Conservation (phyloP, 805 yeast genomes). For the Kockiozyma suomiensis region DNA sequence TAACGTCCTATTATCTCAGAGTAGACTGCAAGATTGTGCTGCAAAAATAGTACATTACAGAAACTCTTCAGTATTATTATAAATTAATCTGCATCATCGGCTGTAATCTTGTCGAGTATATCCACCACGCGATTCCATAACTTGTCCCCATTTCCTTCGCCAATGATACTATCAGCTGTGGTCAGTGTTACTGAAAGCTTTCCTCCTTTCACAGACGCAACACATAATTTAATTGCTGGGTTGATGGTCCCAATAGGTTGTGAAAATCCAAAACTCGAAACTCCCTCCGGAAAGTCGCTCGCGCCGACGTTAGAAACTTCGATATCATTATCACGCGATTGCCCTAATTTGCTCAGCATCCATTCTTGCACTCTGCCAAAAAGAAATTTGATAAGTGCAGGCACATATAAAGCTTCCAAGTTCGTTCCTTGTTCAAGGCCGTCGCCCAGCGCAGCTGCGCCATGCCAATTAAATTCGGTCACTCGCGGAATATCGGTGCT, state of each 20-base stretch:
- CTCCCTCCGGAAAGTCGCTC: background rate
- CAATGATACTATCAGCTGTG: conserved; percentile 15
- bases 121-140: background rate
- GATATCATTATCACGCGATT: background rate
- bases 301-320: conserved; percentile 24
- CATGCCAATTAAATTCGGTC: conserved; percentile 13
- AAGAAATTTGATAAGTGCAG: conserved; percentile 12
- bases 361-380: conserved; percentile 9
- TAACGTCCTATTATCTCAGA: too few species aligned
- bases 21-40: too few species aligned
- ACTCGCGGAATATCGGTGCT: background rate
- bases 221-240: conserved; percentile 3
- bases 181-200: conserved; percentile 3
- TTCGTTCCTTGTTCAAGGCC: conserved; percentile 5
- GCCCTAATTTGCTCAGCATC: conserved; percentile 9
- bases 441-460: background rate
- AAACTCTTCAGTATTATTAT: too few species aligned
- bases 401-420: background rate
- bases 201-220: conserved; percentile 17
- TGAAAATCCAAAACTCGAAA: conserved; percentile 11
- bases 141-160: conserved; percentile 16
- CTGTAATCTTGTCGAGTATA: background rate
- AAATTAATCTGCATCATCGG: too few species aligned
- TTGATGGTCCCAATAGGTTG: conserved; percentile 18
- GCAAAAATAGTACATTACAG: too few species aligned